phyloP scores from a whole-genome alignment of 495 filamentous ascomycete genomes.

The Parathielavia appendiculata region DNA sequence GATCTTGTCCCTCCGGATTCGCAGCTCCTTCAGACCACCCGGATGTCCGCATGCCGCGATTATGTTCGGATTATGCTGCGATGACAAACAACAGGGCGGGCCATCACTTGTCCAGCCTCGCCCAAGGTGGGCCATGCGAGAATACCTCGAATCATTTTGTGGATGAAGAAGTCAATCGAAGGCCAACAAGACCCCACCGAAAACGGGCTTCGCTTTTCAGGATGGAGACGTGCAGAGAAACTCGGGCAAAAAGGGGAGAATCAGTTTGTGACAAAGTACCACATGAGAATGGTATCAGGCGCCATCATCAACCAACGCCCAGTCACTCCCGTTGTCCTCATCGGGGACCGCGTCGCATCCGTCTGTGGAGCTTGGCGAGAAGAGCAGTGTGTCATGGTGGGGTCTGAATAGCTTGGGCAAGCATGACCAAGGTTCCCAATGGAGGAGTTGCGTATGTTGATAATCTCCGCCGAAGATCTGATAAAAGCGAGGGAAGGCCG shows the following conservation, averaged over 20 bases:
- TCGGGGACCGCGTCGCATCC: too few relatives aligned
- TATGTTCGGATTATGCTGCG: slow-evolving; percentile 9
- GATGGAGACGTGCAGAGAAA: not conserved
- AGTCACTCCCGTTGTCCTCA: not conserved
- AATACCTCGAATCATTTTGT: not conserved
- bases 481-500: slow-evolving; percentile 16
- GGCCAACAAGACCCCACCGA: not conserved
- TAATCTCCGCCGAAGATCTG: slow-evolving; percentile 17
- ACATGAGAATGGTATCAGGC: too few relatives aligned
- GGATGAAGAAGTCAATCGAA: not conserved
- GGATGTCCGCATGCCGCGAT: not conserved
- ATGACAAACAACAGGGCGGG: slow-evolving; percentile 8
- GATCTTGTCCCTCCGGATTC: not conserved
- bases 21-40: not conserved
- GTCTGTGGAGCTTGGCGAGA: not conserved
- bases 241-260: not conserved
- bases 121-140: not conserved
- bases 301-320: too few relatives aligned
- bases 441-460: not conserved
- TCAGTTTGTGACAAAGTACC: too few relatives aligned
- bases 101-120: not conserved
- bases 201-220: too few relatives aligned
- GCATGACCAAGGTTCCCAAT: not conserved
- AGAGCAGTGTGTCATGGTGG: slow-evolving; percentile 3
- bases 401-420: not conserved